Percentiles rank a stretch among this genome's conserved stretches.
Conservation (phyloP, 148 eudicot genomes). For the Heliamphora exappendiculata region DNA sequence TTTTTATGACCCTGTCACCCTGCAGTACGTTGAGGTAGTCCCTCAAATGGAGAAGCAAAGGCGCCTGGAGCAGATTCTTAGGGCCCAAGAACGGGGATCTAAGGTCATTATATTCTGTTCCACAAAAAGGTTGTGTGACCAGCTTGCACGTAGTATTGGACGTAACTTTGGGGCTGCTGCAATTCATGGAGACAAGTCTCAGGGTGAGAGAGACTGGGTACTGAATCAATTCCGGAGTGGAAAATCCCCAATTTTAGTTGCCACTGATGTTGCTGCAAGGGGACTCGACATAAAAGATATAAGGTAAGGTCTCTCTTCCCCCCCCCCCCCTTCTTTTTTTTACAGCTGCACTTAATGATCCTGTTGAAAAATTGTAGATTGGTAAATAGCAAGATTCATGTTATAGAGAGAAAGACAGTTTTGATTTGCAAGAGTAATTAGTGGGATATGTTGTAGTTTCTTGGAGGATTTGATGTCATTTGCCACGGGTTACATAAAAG, state of each 20-base stretch:
- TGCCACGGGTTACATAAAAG: background rate
- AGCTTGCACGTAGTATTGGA: constrained; percentile 67
- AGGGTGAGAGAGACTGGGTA: constrained; percentile 85
- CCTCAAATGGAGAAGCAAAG: constrained; percentile 81
- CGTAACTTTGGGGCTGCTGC: constrained; percentile 87
- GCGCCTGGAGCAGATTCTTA: constrained; percentile 87
- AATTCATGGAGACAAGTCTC: constrained; percentile 94
- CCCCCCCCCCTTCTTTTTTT: background rate
- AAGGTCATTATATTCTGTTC: constrained; percentile 80
- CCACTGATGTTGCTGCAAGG: constrained; percentile 98
- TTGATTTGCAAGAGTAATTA: background rate
- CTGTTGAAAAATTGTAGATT: background rate
- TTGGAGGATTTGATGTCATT: background rate
- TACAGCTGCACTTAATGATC: background rate
- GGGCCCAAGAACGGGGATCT: constrained; percentile 82
- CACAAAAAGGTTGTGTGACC: constrained; percentile 78
- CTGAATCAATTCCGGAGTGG: constrained; percentile 85
- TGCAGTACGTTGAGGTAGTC: constrained; percentile 82
- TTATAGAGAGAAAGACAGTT: background rate
- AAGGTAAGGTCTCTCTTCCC: constrained; percentile 36
- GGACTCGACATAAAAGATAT: constrained; percentile 95
- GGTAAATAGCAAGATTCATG: background rate
- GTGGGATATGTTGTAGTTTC: background rate
- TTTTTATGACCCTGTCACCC: no score
- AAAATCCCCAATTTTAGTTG: constrained; percentile 74